Evolutionary conservation across 306 rosid species (phyloP).

Genomic region (Psophocarpus tetragonolobus): DNA sequence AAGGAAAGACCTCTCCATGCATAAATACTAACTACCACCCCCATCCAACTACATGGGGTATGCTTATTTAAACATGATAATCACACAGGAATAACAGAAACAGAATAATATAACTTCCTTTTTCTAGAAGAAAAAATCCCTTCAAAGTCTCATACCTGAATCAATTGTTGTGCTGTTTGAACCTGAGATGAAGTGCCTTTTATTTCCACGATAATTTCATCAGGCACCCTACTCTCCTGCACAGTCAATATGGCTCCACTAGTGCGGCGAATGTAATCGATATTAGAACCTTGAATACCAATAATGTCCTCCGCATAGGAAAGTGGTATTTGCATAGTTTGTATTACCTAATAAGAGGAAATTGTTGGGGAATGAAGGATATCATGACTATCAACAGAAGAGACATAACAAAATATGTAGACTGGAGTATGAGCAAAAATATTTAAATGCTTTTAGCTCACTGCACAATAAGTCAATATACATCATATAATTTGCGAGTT

Average conservation of each 20-base stretch:
- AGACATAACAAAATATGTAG: slow-evolving; percentile 4
- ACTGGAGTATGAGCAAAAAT: neutral
- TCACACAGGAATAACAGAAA: neutral
- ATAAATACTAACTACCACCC: neutral
- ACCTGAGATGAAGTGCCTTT: slow-evolving; percentile 88
- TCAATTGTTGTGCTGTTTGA: slow-evolving; percentile 80
- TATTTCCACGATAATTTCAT: slow-evolving; percentile 87
- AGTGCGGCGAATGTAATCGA: slow-evolving; percentile 82
- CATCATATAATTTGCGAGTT: slow-evolving; percentile 1
- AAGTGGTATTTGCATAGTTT: slow-evolving; percentile 92
- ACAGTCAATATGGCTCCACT: slow-evolving; percentile 94
- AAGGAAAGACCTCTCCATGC: neutral
- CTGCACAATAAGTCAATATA: slow-evolving; percentile 7
- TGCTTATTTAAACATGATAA: neutral
- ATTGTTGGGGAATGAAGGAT: neutral
- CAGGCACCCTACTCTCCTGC: slow-evolving; percentile 85
- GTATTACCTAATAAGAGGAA: slow-evolving; percentile 60
- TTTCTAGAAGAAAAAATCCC: neutral
- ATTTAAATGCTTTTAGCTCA: neutral
- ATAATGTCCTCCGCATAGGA: slow-evolving; percentile 93
- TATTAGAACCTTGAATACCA: slow-evolving; percentile 87
- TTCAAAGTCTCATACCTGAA: slow-evolving; percentile 62
- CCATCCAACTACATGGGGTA: neutral
- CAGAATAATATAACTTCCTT: slow-evolving; percentile 4
- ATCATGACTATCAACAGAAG: slow-evolving; percentile 15